Evolutionary conservation across 2,329 filamentous ascomycete genomes (phyloP), one percentile per base, ranked within the genome.

Genomic region (Rutstroemia sp.): DNA sequence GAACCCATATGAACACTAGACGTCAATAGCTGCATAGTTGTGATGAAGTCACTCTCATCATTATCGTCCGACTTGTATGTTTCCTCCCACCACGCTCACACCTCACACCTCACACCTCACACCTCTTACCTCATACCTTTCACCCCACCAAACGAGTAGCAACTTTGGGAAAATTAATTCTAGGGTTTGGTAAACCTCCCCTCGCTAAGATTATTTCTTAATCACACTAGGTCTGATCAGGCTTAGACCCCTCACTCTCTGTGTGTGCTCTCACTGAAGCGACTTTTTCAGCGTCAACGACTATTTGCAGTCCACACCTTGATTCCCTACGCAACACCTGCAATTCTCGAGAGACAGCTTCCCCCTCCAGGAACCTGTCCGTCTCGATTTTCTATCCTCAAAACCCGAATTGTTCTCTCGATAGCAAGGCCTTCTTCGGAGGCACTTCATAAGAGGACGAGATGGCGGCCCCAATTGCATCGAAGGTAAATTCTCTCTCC

Each of bases 341-440:
- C 51, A 48, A 60, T 58, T 58, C 59, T 69, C 69, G 68, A 69
- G 69, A 70, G 69, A 71, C 68, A 68, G 67, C 62, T 66, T 70
- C 69, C 69, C 69, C 59, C 58, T 37, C 54, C 66, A 69, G 69
- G 69, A 67, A 63, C 63, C 68, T 70, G 67, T 69, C 65, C 60
- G 51, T 69, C 68, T 70, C 67, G 68, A 67, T 64, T 58, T 59
- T 58, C 51, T 48, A 51, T 51, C 39, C 47, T 48, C 49, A 56
- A 52, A 54, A 50, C 51, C 61, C 68, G 63, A 70, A 69, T 71
- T 70, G 68, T 70, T 63, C 63, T 60, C 65, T 68, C 66, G 67
- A 61, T 69, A 69, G 69, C 64, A 68, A 65, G 59, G 68, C 68
- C 68, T 69, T 69, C 69, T 70, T 69, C 61, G 68, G 67, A 70